Conservation (phyloP, 495 filamentous ascomycete species). For the Pyrenula aspistea region DNA sequence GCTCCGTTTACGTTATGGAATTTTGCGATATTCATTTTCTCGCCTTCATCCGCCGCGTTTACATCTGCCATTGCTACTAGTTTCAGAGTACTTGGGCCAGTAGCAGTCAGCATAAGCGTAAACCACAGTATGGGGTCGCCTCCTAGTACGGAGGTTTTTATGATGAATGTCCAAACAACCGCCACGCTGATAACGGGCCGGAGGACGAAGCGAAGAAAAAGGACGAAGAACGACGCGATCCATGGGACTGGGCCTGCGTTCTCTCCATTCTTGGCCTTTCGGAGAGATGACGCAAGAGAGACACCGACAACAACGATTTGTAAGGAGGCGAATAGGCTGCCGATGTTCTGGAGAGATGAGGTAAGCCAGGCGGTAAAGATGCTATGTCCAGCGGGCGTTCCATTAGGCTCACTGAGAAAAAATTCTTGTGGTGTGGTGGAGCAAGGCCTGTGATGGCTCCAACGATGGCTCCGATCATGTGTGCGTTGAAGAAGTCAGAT, state of each 20-base stretch:
- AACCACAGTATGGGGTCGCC: slow-evolving; percentile 68
- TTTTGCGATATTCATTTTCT: slow-evolving; percentile 61
- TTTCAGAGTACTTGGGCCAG: slow-evolving; percentile 60
- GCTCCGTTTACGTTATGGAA: slow-evolving; percentile 45
- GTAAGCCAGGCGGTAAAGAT: slow-evolving; percentile 64
- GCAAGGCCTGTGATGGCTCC: slow-evolving; percentile 52
- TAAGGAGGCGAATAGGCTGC: slow-evolving; percentile 56
- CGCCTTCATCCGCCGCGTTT: slow-evolving; percentile 38
- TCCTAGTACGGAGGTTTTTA: slow-evolving; percentile 40
- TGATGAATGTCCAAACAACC: slow-evolving; percentile 49
- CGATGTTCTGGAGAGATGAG: slow-evolving; percentile 50
- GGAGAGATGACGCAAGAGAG: slow-evolving; percentile 43
- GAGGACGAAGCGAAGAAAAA: slow-evolving; percentile 49
- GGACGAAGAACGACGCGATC: slow-evolving; percentile 37
- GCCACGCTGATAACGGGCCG: slow-evolving; percentile 53
- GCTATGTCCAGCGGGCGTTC: slow-evolving; percentile 24
- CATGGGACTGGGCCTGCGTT: slow-evolving; percentile 36
- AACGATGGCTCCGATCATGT: slow-evolving; percentile 50
- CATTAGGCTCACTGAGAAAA: slow-evolving; percentile 55
- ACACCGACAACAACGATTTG: slow-evolving; percentile 66
- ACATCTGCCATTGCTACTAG: slow-evolving; percentile 56
- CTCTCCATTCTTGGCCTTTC: slow-evolving; percentile 37
- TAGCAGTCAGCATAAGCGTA: slow-evolving; percentile 65
- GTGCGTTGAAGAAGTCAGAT: slow-evolving; percentile 48
- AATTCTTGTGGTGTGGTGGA: slow-evolving; percentile 48